phyloP scores from a whole-genome alignment of 2,329 filamentous ascomycete species.

The Nothomitra cinnamomea region DNA sequence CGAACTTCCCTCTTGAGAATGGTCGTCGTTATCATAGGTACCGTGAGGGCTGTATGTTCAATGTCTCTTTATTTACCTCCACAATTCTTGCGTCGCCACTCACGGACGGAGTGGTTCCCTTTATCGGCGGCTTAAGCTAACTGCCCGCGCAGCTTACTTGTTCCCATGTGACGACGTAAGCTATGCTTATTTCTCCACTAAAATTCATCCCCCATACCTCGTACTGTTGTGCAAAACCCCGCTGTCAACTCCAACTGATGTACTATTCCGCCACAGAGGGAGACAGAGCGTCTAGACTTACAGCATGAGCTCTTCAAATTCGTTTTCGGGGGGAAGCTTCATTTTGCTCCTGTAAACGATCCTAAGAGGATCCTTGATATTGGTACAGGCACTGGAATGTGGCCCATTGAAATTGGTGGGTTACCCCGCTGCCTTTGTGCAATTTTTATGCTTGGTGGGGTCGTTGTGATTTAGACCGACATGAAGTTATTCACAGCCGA shows the following conservation, averaged over 20 bases:
- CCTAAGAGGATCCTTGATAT: constrained; percentile 24
- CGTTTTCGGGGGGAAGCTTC: constrained; percentile 19
- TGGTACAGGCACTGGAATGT: constrained; percentile 25
- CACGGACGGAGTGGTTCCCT: not conserved
- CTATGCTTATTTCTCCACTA: not conserved
- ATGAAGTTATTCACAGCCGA: constrained; percentile 13
- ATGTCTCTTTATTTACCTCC: not conserved
- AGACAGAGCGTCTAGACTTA: constrained; percentile 22
- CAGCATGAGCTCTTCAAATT: constrained; percentile 23
- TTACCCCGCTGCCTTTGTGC: not conserved
- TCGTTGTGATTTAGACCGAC: constrained; percentile 16
- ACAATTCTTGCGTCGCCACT: constrained; percentile 5
- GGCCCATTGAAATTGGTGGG: constrained; percentile 26
- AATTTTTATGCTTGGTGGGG: not conserved
- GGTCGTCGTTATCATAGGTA: constrained; percentile 25
- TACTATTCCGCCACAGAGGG: constrained; percentile 14
- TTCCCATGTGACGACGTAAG: constrained; percentile 12
- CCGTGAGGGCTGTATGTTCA: constrained; percentile 21
- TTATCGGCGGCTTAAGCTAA: not conserved
- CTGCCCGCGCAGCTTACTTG: constrained; percentile 8
- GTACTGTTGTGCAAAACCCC: not conserved
- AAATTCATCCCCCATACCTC: too few relatives aligned
- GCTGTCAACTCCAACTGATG: not conserved
- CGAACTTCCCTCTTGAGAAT: constrained; percentile 23
- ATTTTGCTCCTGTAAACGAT: constrained; percentile 22